phyloP scores from a whole-genome alignment of 306 rosid genomes.

The Begonia masoniana region DNA sequence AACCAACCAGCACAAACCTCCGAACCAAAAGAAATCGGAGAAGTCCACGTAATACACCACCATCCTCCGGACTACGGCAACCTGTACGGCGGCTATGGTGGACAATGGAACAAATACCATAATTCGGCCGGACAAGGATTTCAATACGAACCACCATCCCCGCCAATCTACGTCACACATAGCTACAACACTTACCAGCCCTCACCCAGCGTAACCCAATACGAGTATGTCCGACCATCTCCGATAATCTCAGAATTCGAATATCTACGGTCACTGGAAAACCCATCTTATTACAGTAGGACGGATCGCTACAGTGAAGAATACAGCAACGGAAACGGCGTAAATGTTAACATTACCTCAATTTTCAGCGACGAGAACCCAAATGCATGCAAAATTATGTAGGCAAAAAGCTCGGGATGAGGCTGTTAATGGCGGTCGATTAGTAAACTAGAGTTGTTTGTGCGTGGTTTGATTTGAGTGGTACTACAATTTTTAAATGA shows the following conservation, averaged over 20 bases:
- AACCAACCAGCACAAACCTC: constrained; percentile 14
- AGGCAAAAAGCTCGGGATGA: background rate
- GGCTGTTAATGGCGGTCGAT: too few relatives aligned
- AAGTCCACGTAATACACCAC: constrained; percentile 33
- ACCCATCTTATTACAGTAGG: constrained; percentile 21
- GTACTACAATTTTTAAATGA: too few relatives aligned
- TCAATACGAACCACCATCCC: constrained; percentile 2
- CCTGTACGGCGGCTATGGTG: constrained; percentile 20
- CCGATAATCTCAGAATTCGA: constrained; percentile 51
- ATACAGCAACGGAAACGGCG: constrained; percentile 14
- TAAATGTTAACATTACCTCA: constrained; percentile 39
- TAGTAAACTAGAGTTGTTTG: too few relatives aligned
- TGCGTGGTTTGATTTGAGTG: too few relatives aligned
- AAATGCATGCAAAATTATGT: constrained; percentile 65
- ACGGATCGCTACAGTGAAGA: constrained; percentile 35
- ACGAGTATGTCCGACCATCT: constrained; percentile 44
- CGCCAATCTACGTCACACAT: constrained; percentile 35
- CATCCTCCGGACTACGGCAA: constrained; percentile 28
- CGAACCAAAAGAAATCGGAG: constrained; percentile 18
- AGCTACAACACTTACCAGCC: constrained; percentile 56
- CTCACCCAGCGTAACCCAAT: constrained; percentile 47
- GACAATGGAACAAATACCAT: constrained; percentile 20
- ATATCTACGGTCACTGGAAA: constrained; percentile 28
- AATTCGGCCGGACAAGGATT: too few relatives aligned
- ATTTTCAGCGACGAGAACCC: constrained; percentile 95